These are phyloP conservation scores for Penicillium angulare DNA, from an alignment of 495 filamentous ascomycete genomes.

Conservation along the genomic window DNA sequence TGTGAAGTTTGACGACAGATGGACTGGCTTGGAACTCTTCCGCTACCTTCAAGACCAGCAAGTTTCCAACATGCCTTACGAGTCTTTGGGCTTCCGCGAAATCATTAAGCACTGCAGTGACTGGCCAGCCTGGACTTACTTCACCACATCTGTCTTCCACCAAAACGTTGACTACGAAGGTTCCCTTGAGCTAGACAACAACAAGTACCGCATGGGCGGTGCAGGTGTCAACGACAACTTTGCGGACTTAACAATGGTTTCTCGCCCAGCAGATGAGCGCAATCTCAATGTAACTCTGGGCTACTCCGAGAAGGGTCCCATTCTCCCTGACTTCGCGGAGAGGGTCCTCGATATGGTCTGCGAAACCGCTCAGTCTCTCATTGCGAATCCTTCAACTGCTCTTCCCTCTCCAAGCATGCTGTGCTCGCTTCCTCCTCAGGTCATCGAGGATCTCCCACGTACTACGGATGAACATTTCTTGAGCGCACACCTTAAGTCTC, in stretches of 20 bases:
- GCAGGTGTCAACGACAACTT: slow-evolving; percentile 51
- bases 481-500: slow-evolving; percentile 38
- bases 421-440: slow-evolving; percentile 31
- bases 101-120: slow-evolving; percentile 59
- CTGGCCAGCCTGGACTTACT: slow-evolving; percentile 54
- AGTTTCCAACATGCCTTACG: slow-evolving; percentile 56
- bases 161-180: slow-evolving; percentile 46
- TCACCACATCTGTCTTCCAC: slow-evolving; percentile 49
- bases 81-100: slow-evolving; percentile 58
- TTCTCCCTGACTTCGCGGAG: slow-evolving; percentile 39
- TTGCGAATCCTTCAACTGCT: slow-evolving; percentile 40
- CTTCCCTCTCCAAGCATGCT: slow-evolving; percentile 44
- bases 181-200: slow-evolving; percentile 44
- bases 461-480: slow-evolving; percentile 31
- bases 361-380: slow-evolving; percentile 42
- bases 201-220: slow-evolving; percentile 47
- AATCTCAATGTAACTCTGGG: slow-evolving; percentile 44
- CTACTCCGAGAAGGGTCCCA: slow-evolving; percentile 44
- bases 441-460: slow-evolving; percentile 27
- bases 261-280: slow-evolving; percentile 40
- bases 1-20: slow-evolving; percentile 47
- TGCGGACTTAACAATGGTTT: slow-evolving; percentile 49
- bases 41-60: slow-evolving; percentile 57
- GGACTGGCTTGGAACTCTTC: slow-evolving; percentile 53
- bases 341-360: slow-evolving; percentile 51